A percentile compares a stretch with the other conserved stretches of the same genome.
These are phyloP conservation scores for Digitaria exilis DNA, from an alignment of 202 grass and related monocot genomes.

Conservation along the genomic window DNA sequence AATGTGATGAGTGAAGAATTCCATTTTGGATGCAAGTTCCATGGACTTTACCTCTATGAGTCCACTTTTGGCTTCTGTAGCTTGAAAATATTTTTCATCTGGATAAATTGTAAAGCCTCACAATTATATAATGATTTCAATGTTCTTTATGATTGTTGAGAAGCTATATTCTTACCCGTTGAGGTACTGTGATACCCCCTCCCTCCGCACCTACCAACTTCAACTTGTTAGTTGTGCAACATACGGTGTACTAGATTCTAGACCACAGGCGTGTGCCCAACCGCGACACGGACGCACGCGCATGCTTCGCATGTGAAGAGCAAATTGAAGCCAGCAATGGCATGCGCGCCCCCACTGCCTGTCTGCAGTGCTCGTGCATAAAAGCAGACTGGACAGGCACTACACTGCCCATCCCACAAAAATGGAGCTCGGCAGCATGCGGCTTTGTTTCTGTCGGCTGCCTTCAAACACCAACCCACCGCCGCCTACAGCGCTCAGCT, in stretches of 20 bases:
- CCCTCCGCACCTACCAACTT: not conserved
- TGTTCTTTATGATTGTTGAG: constrained; percentile 16
- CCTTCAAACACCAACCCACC: not conserved
- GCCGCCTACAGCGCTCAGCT: not conserved
- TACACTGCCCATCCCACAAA: not conserved
- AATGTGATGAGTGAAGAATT: constrained; percentile 63
- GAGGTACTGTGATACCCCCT: constrained; percentile 12
- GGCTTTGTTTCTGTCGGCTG: not conserved
- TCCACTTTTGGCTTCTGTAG: constrained; percentile 1
- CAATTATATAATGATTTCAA: constrained; percentile 17
- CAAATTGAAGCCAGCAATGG: too few species aligned
- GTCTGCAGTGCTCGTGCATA: not conserved
- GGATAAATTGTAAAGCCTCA: constrained; percentile 41
- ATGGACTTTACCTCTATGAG: constrained; percentile 7
- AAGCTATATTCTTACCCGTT: constrained; percentile 29
- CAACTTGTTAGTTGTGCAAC: too few species aligned
- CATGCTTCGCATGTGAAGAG: not conserved
- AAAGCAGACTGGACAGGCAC: not conserved
- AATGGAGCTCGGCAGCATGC: not conserved
- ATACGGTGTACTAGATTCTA: too few species aligned
- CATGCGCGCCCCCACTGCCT: too few species aligned
- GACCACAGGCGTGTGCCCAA: too few species aligned
- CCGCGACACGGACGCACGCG: not conserved
- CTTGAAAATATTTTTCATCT: constrained; percentile 7
- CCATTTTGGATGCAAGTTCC: constrained; percentile 10